phyloP scores from a whole-genome alignment of 768 basidiomycete genomes.

The Kwoniella heveanensis region DNA sequence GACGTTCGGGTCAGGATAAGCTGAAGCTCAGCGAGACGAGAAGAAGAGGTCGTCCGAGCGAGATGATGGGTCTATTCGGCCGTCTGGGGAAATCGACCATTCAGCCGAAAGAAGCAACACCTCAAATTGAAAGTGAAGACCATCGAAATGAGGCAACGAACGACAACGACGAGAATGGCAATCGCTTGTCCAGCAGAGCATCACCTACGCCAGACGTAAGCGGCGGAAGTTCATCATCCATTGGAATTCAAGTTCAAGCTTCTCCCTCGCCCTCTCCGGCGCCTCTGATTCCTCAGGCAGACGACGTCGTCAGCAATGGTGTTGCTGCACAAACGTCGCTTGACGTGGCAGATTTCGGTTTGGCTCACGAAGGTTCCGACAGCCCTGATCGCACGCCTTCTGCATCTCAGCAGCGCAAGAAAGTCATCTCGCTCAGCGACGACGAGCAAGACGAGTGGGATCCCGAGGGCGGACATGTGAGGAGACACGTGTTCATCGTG shows the following conservation, averaged over 20 bases:
- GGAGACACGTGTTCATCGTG: slow-evolving; percentile 32
- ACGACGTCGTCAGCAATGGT: no score
- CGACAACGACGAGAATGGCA: neutral
- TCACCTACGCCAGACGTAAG: neutral
- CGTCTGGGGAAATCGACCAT: slow-evolving; percentile 3
- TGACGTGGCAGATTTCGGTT: neutral
- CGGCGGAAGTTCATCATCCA: neutral
- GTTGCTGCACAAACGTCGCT: no score
- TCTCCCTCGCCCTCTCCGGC: slow-evolving; percentile 1
- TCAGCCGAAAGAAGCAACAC: neutral
- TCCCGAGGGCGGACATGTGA: slow-evolving; percentile 23
- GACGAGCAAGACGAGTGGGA: slow-evolving; percentile 44
- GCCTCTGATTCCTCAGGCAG: no score
- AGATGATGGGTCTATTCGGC: slow-evolving; percentile 22
- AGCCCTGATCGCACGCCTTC: slow-evolving; percentile 2
- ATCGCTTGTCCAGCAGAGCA: neutral
- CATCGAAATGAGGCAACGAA: neutral
- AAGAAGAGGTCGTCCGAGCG: neutral
- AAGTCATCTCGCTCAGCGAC: slow-evolving; percentile 28
- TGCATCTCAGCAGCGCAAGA: slow-evolving; percentile 4
- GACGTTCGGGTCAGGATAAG: no score
- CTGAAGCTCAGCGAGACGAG: neutral
- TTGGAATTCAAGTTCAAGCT: slow-evolving; percentile 3
- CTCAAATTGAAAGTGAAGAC: neutral
- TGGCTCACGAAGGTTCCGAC: neutral